Base-by-base conservation (phyloP, 1,139 yeast genomes). In the Lodderomyces metapsilosis region DNA sequence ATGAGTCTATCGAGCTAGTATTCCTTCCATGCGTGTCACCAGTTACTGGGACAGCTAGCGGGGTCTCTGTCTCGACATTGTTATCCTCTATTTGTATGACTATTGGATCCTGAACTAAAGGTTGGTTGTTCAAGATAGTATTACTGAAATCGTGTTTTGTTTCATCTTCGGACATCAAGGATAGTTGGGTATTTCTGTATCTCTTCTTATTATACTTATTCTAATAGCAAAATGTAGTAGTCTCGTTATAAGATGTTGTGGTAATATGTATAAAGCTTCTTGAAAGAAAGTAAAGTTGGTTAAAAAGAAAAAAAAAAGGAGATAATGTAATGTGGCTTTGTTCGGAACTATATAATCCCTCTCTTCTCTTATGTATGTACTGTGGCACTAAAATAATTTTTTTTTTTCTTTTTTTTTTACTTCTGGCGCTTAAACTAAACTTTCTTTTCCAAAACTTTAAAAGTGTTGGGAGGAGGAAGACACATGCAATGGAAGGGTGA, bases 51-150 rank as follows among this genome's bases (percentile, higher is more conserved):
- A 40, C 27, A 10, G 40, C 42, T 27, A 34, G 32, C 8, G 41
- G 41, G 3, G 42, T 42, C 6, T 32, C 34, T 4, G 23, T 36
- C 17, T 39, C 36, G 6, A 37, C 22, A 11, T 36, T 27, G 15
- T 38, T 39, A 32, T 35, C 40, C n/a, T 33, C 33, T 15, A 30
- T 41, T 25, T 34, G 31, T 15, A 44, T 36, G 8, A 46, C 40
- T 24, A 46, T 37, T 6, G 49, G 47, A 34, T 46, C 49, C 9
- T 37, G 33, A 11, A 46, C 49, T 28, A 46, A 34, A 16, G 47
- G 49, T 36, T 46, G 49, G 18, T 39, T 41, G 35, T 38, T 34
- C 40, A 46, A 39, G 21, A 44, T 37, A n/a, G 47, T 40, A 25
- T 42, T 43, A 23, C 28, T 28, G 22, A 20, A 20, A 13, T 22